These are phyloP conservation scores for Apiospora aurea DNA, from an alignment of 2,329 filamentous ascomycete species.

Conservation along the genomic window DNA sequence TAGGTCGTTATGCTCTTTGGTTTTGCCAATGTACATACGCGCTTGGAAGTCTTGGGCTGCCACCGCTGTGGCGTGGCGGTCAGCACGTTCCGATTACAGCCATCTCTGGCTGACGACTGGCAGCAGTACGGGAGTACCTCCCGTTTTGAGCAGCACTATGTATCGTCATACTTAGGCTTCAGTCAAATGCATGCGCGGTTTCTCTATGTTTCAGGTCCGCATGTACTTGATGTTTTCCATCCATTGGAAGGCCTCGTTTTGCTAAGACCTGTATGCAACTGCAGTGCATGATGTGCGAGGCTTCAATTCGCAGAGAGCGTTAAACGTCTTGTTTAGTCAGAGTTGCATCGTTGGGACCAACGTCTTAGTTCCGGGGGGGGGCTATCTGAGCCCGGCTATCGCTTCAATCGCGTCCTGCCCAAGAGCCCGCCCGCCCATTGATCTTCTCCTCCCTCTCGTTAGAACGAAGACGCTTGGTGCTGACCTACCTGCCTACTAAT, in stretches of 20 bases:
- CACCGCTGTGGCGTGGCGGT: conserved; percentile 18
- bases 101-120: background rate
- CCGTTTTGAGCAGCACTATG: background rate
- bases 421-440: conserved; percentile 8
- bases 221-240: background rate
- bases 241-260: background rate
- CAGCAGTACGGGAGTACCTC: background rate
- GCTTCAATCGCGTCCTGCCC: conserved; percentile 3
- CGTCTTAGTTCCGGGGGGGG: conserved; percentile 1
- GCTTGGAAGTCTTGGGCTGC: background rate
- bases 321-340: conserved; percentile 16
- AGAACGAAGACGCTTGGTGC: conserved; percentile 19
- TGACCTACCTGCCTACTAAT: background rate
- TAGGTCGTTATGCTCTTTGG: conserved; percentile 2
- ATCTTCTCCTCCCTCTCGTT: background rate
- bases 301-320: conserved; percentile 14
- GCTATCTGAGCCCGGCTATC: conserved; percentile 14
- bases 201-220: background rate
- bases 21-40: conserved; percentile 11
- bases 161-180: conserved; percentile 1
- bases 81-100: conserved; percentile 13
- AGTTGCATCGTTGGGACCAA: conserved; percentile 18
- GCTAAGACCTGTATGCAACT: background rate
- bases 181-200: background rate
- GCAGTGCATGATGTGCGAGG: background rate